Evolutionary conservation across 2,329 filamentous ascomycete genomes (phyloP).

Genomic region (Didymosphaeria variabile): DNA sequence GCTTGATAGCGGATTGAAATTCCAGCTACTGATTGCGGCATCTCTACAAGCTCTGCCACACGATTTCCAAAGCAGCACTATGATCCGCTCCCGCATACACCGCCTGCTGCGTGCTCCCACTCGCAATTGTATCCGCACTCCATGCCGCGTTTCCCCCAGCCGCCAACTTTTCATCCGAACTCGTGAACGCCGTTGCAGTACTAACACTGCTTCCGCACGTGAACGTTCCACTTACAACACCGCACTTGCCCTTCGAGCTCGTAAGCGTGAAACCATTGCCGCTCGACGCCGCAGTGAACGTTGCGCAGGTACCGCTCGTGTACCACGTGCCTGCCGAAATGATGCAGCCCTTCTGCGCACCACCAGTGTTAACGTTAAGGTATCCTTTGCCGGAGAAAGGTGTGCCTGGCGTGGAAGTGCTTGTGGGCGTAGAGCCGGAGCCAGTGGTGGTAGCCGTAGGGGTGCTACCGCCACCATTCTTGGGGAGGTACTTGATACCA

Average conservation of each 20-base stretch:
- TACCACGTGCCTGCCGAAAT: constrained; percentile 75
- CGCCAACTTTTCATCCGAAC: constrained; percentile 46
- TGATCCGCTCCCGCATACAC: constrained; percentile 53
- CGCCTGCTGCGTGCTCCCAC: constrained; percentile 54
- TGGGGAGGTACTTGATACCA: constrained; percentile 73
- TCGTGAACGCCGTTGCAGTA: constrained; percentile 54
- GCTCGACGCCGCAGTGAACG: constrained; percentile 63
- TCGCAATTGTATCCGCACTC: constrained; percentile 55
- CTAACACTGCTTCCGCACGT: constrained; percentile 63
- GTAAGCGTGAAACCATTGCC: constrained; percentile 43
- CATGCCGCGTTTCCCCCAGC: constrained; percentile 52
- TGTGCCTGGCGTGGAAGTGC: constrained; percentile 45
- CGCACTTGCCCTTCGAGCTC: constrained; percentile 57
- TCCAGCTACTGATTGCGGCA: too few relatives aligned
- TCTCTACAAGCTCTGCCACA: constrained; percentile 43
- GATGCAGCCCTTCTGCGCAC: constrained; percentile 68
- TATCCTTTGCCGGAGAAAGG: constrained; percentile 68
- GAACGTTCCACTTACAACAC: constrained; percentile 62
- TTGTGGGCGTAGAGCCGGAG: constrained; percentile 36
- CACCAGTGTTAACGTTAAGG: constrained; percentile 63
- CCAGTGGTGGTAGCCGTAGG: constrained; percentile 37
- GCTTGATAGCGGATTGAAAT: too few relatives aligned
- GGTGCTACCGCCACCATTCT: constrained; percentile 50
- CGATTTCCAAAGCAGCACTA: constrained; percentile 43
- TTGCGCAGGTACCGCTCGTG: constrained; percentile 72